Percentiles rank a stretch among this genome's conserved stretches.
Evolutionary conservation across 176 grass and related monocot genomes (phyloP).

Genomic region (Oryza glumipatula): DNA sequence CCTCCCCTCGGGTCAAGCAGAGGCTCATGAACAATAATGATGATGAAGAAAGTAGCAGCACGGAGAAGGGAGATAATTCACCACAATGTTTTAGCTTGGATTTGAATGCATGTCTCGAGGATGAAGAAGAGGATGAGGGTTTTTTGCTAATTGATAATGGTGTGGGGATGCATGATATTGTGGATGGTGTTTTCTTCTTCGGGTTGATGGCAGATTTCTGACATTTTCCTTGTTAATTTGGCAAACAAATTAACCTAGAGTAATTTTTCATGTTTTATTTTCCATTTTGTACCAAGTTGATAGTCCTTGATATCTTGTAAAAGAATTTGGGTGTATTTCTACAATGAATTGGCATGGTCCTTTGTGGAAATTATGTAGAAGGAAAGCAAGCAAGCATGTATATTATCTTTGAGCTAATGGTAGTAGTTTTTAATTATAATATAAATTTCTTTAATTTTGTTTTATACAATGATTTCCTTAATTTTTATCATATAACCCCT

Average conservation of each 20-base stretch:
- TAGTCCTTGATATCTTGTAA: neutral
- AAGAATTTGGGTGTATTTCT: neutral
- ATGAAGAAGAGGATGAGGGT: conserved; percentile 14
- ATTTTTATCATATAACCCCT: neutral
- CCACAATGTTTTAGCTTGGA: conserved; percentile 57
- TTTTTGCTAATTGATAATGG: conserved; percentile 35
- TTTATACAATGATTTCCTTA: neutral
- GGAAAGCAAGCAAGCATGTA: conserved; percentile 3
- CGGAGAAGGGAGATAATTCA: conserved; percentile 29
- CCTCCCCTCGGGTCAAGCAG: conserved; percentile 57
- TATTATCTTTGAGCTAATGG: neutral
- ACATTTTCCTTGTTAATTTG: conserved; percentile 31
- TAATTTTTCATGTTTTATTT: neutral
- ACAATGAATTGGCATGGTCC: neutral
- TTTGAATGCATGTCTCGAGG: conserved; percentile 65
- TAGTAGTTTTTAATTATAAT: neutral
- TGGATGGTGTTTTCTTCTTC: conserved; percentile 74
- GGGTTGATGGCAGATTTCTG: conserved; percentile 39
- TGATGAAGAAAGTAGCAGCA: conserved; percentile 2
- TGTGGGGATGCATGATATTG: conserved; percentile 42
- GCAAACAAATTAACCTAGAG: conserved; percentile 15
- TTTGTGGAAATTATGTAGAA: conserved; percentile 20
- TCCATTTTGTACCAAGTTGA: neutral
- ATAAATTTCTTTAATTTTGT: neutral
- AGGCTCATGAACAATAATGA: conserved; percentile 28